phyloP scores from a whole-genome alignment of 805 yeast genomes.

The Sungouiozyma ichnusensis region DNA sequence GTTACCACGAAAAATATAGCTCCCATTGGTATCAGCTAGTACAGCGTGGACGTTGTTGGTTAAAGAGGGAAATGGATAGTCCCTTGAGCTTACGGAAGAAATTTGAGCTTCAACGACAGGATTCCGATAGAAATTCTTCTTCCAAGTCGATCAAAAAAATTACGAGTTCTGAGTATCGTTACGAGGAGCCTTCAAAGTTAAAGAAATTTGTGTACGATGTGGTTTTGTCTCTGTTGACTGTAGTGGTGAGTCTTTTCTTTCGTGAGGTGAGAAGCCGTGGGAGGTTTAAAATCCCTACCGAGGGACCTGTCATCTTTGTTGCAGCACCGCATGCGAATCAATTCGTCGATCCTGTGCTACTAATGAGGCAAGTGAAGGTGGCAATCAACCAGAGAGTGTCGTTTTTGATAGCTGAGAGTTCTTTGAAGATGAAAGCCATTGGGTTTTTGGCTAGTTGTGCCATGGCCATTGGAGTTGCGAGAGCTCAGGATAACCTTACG shows the following conservation, averaged over 20 bases:
- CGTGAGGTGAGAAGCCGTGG: slow-evolving; percentile 86
- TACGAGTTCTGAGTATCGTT: slow-evolving; percentile 7
- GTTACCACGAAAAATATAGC: too few species aligned
- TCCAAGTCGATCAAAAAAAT: background rate
- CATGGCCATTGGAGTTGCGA: slow-evolving; percentile 78
- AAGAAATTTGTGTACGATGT: slow-evolving; percentile 40
- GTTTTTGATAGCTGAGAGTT: slow-evolving; percentile 66
- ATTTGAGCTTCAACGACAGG: background rate
- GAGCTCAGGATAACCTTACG: slow-evolving; percentile 80
- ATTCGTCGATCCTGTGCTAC: slow-evolving; percentile 67
- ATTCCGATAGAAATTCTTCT: background rate
- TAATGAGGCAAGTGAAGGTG: slow-evolving; percentile 38
- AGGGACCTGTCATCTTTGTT: slow-evolving; percentile 84
- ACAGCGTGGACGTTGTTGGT: too few species aligned
- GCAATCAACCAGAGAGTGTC: slow-evolving; percentile 58
- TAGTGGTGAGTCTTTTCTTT: slow-evolving; percentile 60
- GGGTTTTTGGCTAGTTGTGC: slow-evolving; percentile 70
- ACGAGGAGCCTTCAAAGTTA: slow-evolving; percentile 31
- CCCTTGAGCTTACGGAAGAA: background rate
- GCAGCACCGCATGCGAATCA: slow-evolving; percentile 98
- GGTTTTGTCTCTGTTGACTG: slow-evolving; percentile 38
- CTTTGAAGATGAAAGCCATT: slow-evolving; percentile 53
- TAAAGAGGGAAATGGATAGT: slow-evolving; percentile 1
- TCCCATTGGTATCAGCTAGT: too few species aligned
- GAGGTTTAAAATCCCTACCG: slow-evolving; percentile 55